phyloP scores from a whole-genome alignment of 768 basidiomycete species.

The Leccinum aurantiacum region DNA sequence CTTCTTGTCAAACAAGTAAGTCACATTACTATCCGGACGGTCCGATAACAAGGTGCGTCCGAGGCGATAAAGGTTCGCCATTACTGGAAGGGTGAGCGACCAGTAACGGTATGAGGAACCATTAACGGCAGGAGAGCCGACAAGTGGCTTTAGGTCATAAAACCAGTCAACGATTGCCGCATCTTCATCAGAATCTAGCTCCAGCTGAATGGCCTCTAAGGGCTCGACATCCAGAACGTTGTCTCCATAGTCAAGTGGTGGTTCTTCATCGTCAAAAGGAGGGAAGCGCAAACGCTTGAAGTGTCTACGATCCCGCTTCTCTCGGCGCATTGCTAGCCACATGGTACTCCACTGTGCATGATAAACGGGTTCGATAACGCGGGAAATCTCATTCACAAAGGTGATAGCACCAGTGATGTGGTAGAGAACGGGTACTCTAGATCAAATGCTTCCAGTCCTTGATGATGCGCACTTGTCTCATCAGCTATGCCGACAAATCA shows the following conservation, averaged over 20 bases:
- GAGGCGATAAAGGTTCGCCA: conserved; percentile 95
- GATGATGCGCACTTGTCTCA: conserved; percentile 99
- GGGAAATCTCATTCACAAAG: too few relatives aligned
- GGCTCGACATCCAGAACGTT: conserved; percentile 98
- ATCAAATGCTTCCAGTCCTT: conserved; percentile 99
- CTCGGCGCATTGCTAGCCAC: too few relatives aligned
- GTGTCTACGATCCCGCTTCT: conserved; percentile 82
- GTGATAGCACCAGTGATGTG: too few relatives aligned
- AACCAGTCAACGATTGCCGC: conserved; percentile 94
- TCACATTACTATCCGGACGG: conserved; percentile 85
- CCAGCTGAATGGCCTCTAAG: conserved; percentile 95
- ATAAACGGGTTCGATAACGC: too few relatives aligned
- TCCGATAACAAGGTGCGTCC: conserved; percentile 94
- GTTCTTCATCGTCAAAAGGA: conserved; percentile 99
- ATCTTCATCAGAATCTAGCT: conserved; percentile 91
- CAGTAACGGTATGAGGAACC: conserved; percentile 92
- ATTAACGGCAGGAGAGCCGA: conserved; percentile 89
- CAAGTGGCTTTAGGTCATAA: conserved; percentile 92
- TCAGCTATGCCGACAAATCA: conserved; percentile 53
- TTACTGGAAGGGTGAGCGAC: conserved; percentile 88
- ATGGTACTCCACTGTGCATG: too few relatives aligned
- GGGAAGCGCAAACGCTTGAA: conserved; percentile 99
- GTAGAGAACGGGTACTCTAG: conserved; percentile 39
- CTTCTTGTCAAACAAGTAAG: conserved; percentile 96
- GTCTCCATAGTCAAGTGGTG: conserved; percentile 98